Evolutionary conservation across 306 rosid genomes (phyloP).

Genomic region (Cicer judaicum): DNA sequence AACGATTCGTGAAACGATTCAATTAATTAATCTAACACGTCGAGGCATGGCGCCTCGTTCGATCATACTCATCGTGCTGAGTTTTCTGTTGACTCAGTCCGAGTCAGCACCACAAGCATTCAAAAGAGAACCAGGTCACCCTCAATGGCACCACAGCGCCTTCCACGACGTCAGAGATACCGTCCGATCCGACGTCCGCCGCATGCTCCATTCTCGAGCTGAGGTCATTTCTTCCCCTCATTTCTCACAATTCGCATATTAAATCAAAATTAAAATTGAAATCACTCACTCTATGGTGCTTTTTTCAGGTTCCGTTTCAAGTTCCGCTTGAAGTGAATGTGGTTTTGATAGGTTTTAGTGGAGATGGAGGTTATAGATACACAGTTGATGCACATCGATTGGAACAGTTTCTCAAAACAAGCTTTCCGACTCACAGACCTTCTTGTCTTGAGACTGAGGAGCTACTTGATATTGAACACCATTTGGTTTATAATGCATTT

Average conservation of each 20-base stretch:
- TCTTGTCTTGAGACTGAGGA: conserved; percentile 91
- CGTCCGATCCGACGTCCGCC: conserved; percentile 86
- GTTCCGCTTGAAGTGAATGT: conserved; percentile 96
- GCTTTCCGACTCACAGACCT: conserved; percentile 91
- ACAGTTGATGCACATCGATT: conserved; percentile 64
- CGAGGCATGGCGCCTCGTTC: conserved; percentile 50
- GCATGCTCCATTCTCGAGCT: conserved; percentile 96
- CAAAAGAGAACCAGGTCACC: conserved; percentile 68
- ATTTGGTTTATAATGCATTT: conserved; percentile 71
- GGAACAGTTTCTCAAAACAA: conserved; percentile 68
- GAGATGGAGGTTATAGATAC: conserved; percentile 87
- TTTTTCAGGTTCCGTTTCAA: conserved; percentile 84
- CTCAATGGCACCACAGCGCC: conserved; percentile 98
- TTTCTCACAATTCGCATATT: not conserved
- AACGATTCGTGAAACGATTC: not conserved
- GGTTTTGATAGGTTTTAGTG: conserved; percentile 79
- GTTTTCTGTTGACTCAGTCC: conserved; percentile 57
- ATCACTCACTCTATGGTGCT: not conserved
- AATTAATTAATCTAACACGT: conserved; percentile 30
- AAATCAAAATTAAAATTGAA: not conserved
- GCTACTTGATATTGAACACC: conserved; percentile 90
- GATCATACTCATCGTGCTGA: conserved; percentile 42
- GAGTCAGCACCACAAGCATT: conserved; percentile 84
- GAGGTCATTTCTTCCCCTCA: conserved; percentile 62
- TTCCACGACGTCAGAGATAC: conserved; percentile 84